Evolutionary conservation across 495 filamentous ascomycete species (phyloP).

Genomic region (Penicillium paradoxum): DNA sequence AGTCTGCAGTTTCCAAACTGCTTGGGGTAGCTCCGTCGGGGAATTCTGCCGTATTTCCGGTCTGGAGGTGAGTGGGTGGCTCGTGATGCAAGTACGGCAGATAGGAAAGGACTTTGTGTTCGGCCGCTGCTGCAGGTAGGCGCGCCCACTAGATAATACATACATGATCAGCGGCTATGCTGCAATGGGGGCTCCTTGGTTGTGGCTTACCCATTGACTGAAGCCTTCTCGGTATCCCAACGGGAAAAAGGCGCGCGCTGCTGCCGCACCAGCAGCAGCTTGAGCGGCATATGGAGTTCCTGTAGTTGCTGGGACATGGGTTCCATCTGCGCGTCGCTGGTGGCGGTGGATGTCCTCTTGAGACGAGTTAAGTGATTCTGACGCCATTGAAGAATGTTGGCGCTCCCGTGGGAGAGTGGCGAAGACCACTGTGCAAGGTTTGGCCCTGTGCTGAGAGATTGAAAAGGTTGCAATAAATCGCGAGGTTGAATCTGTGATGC

Average conservation of each 20-base stretch:
- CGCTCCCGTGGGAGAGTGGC: conserved; percentile 12
- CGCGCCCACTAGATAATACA: conserved; percentile 64
- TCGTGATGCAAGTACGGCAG: conserved; percentile 78
- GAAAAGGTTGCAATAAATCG: conserved; percentile 8
- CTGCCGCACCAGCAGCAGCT: conserved; percentile 35
- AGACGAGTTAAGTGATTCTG: conserved; percentile 35
- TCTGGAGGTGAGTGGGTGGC: conserved; percentile 64
- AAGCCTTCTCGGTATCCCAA: conserved; percentile 88
- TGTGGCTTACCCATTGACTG: conserved; percentile 73
- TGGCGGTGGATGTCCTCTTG: conserved; percentile 27
- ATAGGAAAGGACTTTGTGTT: conserved; percentile 83
- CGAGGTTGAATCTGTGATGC: background rate
- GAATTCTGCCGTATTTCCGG: conserved; percentile 47
- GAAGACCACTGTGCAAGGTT: conserved; percentile 14
- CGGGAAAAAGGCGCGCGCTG: conserved; percentile 58
- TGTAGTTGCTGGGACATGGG: background rate
- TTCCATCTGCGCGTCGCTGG: conserved; percentile 32
- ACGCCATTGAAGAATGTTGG: conserved; percentile 36
- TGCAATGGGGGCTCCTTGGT: background rate
- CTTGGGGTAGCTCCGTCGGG: conserved; percentile 36
- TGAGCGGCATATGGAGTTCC: conserved; percentile 34
- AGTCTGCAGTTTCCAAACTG: conserved; percentile 37
- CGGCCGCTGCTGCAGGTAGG: conserved; percentile 74
- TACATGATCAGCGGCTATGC: conserved; percentile 5
- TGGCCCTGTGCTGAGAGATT: conserved; percentile 20